Evolutionary conservation across 2,329 filamentous ascomycete genomes (phyloP), one percentile per base, ranked within the genome.

Genomic region (Leptographium lundbergii): DNA sequence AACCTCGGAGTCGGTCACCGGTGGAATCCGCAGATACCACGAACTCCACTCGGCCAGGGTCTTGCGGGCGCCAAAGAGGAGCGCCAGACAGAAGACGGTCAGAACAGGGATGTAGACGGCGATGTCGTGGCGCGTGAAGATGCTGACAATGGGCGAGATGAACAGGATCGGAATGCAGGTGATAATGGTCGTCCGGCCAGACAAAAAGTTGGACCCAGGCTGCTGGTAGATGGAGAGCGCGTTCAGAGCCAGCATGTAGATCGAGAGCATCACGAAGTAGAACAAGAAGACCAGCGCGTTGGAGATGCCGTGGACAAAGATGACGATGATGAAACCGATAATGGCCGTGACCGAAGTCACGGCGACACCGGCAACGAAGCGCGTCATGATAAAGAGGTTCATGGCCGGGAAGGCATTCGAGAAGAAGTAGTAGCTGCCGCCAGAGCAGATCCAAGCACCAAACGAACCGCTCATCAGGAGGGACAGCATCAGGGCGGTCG

Each of bases 401-500:
- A 65, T 64, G 36, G 65, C 65, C 22, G 64, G 64, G 59, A 66
- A 66, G 7, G 64, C 65, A 29, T 62, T 63, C 17, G 63, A 61
- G 54, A 64, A 64, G 13, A 81, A 73, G 61, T 82, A 82, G 66
- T 81, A 82, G 27, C 76, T 77, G 4, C 79, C 79, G 50, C 78
- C 79, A 42, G 76, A 78, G 19, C 77, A 76, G 54, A 82, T 80
- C 79, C 78, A 81, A 2, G 78, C 79, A 51, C 78, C 79, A 50
- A 81, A 76, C 4, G 75, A 79, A 56, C 79, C 79, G 19, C 76
- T 80, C 39, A 81, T 69, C 19, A 82, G 65, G 11, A 81, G 69
- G 1, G 77, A 78, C 4, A 77, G 74, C 75, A 81, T 78, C 51
- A 81, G 67, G 2, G 77, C 79, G 48, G 74, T 70, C 0, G 78